These are phyloP conservation scores for Carex littledalei DNA, from an alignment of 176 grass and related monocot species.

Conservation along the genomic window DNA sequence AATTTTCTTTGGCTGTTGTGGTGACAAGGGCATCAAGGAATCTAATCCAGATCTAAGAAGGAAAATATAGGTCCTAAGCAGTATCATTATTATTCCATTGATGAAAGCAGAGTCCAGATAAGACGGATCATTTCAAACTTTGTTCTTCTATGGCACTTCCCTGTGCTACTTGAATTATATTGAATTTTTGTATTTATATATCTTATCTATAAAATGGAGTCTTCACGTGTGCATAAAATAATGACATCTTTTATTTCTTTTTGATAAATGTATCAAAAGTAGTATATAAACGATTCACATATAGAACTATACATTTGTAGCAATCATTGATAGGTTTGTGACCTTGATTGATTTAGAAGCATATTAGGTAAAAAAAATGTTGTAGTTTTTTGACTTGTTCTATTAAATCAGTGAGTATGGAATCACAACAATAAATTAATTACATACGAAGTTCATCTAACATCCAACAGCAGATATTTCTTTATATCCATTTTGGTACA, in stretches of 20 bases:
- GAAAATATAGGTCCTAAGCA: conserved; percentile 8
- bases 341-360: background rate
- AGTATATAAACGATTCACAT: background rate
- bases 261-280: background rate
- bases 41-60: conserved; percentile 77
- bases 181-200: background rate
- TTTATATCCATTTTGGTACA: background rate
- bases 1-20: conserved; percentile 66
- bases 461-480: background rate
- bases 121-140: conserved; percentile 24
- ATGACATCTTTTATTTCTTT: background rate
- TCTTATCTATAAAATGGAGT: background rate
- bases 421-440: background rate
- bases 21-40: conserved; percentile 80
- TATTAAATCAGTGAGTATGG: background rate
- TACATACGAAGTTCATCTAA: background rate
- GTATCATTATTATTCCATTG: conserved; percentile 25
- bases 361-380: background rate
- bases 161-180: background rate
- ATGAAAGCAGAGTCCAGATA: conserved; percentile 19
- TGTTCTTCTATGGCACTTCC: background rate
- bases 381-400: background rate
- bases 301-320: background rate
- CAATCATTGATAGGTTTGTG: background rate
- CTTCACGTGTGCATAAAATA: background rate